Percentiles rank a stretch among this genome's conserved stretches.
Conservation (phyloP, 768 basidiomycete genomes). For the Termitomyces sp. region DNA sequence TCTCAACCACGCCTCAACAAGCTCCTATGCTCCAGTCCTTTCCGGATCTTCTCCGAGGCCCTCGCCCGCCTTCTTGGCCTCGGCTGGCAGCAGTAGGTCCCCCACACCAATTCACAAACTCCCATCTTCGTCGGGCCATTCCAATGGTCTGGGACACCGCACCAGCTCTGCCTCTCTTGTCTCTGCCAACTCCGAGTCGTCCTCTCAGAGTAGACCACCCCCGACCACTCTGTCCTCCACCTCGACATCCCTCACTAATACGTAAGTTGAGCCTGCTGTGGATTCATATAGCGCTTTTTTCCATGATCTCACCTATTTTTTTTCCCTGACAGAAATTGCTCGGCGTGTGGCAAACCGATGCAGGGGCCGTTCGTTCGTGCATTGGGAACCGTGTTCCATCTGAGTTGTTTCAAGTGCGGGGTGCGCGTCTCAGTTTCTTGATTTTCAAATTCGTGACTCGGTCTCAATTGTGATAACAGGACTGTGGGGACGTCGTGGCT, state of each 20-base stretch:
- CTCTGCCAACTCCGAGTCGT: slow-evolving; percentile 55
- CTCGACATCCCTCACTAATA: slow-evolving; percentile 51
- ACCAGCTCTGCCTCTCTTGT: slow-evolving; percentile 46
- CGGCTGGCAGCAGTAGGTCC: slow-evolving; percentile 47
- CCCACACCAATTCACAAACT: slow-evolving; percentile 47
- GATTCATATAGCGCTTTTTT: slow-evolving; percentile 8
- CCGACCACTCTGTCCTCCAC: slow-evolving; percentile 54
- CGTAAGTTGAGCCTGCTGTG: slow-evolving; percentile 43
- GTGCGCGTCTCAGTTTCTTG: slow-evolving; percentile 43
- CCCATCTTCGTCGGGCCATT: slow-evolving; percentile 52
- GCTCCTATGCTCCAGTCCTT: slow-evolving; percentile 21
- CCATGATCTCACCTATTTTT: slow-evolving; percentile 22
- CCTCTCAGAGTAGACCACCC: slow-evolving; percentile 42
- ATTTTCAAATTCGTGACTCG: slow-evolving; percentile 3
- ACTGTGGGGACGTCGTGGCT: slow-evolving; percentile 94
- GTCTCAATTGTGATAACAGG: slow-evolving; percentile 47
- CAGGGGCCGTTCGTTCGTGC: slow-evolving; percentile 97
- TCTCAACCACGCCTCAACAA: slow-evolving; percentile 49
- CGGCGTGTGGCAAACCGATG: slow-evolving; percentile 77
- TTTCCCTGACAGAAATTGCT: slow-evolving; percentile 53
- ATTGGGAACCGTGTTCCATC: slow-evolving; percentile 87
- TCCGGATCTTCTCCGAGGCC: slow-evolving; percentile 40
- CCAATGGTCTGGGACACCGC: slow-evolving; percentile 43
- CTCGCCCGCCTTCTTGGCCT: slow-evolving; percentile 43
- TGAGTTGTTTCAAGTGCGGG: slow-evolving; percentile 98